Evolutionary conservation across 1,284 basidiomycete genomes (phyloP), one percentile per base, ranked within the genome.

Genomic region (Irpex lacteus): DNA sequence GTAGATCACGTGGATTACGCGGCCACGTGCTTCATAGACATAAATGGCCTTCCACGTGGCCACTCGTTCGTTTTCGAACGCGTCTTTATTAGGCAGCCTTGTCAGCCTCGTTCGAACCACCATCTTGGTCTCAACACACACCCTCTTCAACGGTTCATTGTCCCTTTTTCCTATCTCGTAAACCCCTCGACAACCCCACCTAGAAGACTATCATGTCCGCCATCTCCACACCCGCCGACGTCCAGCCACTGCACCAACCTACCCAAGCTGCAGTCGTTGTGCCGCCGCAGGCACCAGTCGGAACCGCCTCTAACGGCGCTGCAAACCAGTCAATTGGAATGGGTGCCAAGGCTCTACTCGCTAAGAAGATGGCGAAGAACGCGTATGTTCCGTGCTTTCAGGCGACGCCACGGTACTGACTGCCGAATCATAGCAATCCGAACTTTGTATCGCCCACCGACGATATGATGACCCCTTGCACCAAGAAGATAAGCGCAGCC

Each of bases 361-460:
- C 92, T 5, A 96, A 95, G 82, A 92, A 88, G 78, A 84, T 96
- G 82, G 90, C 92, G 37, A 94, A 92, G 79, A 85, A 80, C 71
- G 85, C 86, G 94, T 95, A 69, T 71, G 91, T 83, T 38, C 13
- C 9, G 34, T 19, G 26, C 32, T 53, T 47, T 5, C 53, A 49
- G 37, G 9, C 9, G 11, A 19, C 21, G 60, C 58, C 21, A n/a
- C 44, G 36, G 26, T 40, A 55, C 59, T 34, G 54, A 49, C 52
- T 52, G 32, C 50, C 11, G 36, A 44, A n/a, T 2, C 44, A 63
- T 73, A 94, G 94, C 72, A 95, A 95, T 75, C 88, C 92, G 7
- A 86, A 85, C 55, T 94, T 86, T 70, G 80, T 95, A 69, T 97
- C 95, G 13, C 96, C 96, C 5, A 97, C 96, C 7, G 96, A 98